Evolutionary conservation across 306 rosid species (phyloP), one percentile per base, ranked within the genome.

Genomic region (Casuarina cunninghamiana): DNA sequence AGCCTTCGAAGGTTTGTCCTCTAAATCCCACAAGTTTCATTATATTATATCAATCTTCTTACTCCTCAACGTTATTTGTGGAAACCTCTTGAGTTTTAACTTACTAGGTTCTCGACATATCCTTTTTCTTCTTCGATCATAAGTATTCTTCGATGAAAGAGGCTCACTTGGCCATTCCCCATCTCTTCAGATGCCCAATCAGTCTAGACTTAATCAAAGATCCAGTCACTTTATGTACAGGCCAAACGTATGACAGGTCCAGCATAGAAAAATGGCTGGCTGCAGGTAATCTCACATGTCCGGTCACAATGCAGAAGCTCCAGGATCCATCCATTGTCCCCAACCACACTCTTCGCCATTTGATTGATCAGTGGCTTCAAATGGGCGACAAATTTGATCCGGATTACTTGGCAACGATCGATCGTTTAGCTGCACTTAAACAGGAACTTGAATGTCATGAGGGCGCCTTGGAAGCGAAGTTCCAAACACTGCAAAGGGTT

Each of bases 231-330:
- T 81, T 93, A 3, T 83, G 90, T 72, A 93, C 98, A 45, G 98
- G 98, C 76, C 97, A 90, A 73, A 93, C 98, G 41, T 93, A 93
- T 71, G 97, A 93, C 69, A 87, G 96, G 63, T 86, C 96, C 11
- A 90, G 89, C 89, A 91, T 93, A 48, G 90, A 89, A 76, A 84
- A 84, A 79, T 93, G 98, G 98, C 19, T 93, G 9, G 79, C 92
- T 62, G 76, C 86, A 0, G 98, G 98, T 6, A 91, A 93, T 68
- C 90, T 91, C 85, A 91, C 93, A 5, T 93, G 98, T 62, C 98
- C 98, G 48, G 93, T 93, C 77, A 93, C 98, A 87, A 93, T 91
- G 98, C 93, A 91, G 90, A 87, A 81, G 77, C 98, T 93, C 12
- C 92, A 87, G 10, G 96, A 93, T 75, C 84, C 81, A 10, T 83